Conservation (phyloP, 345 rosid species). For the Heritiera fomes region DNA sequence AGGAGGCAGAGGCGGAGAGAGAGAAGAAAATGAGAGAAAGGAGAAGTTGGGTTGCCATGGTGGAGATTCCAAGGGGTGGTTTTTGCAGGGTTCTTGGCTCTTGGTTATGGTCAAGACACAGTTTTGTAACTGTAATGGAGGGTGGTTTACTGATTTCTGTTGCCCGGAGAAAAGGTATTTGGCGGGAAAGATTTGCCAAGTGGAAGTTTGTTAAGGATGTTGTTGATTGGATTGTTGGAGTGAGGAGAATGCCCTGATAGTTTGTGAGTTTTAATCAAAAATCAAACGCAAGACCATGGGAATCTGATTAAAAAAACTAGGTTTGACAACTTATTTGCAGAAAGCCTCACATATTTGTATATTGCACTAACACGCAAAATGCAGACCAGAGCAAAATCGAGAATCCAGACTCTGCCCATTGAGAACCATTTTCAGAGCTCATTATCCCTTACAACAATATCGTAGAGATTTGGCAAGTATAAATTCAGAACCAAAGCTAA, state of each 20-base stretch:
- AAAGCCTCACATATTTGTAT: background rate
- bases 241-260: background rate
- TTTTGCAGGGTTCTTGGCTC: background rate
- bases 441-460: background rate
- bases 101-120: background rate
- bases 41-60: constrained; percentile 33
- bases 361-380: background rate
- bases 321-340: background rate
- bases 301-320: no score
- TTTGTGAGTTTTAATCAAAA: no score
- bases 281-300: no score
- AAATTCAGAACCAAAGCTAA: background rate
- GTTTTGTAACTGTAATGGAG: background rate
- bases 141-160: background rate
- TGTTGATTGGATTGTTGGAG: background rate
- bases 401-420: background rate
- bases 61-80: constrained; percentile 7
- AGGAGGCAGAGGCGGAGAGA: constrained; percentile 21
- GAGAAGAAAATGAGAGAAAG: constrained; percentile 18
- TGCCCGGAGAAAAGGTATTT: background rate
- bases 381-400: background rate
- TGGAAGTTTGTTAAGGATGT: background rate
- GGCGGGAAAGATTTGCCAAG: background rate
- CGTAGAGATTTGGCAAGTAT: background rate
- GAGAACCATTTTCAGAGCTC: background rate